phyloP scores from a whole-genome alignment of 140 eudicot species.

The Stevia rebaudiana region DNA sequence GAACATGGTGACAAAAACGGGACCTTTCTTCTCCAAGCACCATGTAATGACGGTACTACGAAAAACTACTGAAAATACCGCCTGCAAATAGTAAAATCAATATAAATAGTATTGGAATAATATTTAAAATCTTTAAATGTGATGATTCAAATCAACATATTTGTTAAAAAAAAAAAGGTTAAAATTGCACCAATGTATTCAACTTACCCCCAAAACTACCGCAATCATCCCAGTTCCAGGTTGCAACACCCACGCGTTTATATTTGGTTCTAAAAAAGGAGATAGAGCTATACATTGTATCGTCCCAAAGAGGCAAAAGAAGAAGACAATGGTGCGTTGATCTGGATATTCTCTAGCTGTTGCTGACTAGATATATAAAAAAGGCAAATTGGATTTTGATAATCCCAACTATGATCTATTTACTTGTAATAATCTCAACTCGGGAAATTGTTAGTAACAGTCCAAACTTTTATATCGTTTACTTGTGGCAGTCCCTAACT shows the following conservation, averaged over 20 bases:
- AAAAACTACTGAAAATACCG: constrained; percentile 3
- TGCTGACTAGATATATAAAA: constrained; percentile 25
- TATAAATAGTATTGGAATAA: too few species aligned
- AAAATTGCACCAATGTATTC: too few species aligned
- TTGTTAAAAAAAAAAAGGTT: too few species aligned
- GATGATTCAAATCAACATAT: too few species aligned
- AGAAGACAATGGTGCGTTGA: constrained; percentile 30
- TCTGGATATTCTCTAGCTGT: constrained; percentile 37
- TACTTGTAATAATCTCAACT: too few species aligned
- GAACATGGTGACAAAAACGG: constrained; percentile 49
- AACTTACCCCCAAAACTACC: constrained; percentile 29
- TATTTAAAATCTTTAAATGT: too few species aligned
- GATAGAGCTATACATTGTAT: constrained; percentile 15
- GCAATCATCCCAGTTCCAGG: constrained; percentile 29
- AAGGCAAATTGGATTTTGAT: background rate
- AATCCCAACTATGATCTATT: too few species aligned
- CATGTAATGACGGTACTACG: constrained; percentile 28
- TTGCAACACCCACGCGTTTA: too few species aligned
- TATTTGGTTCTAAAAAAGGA: constrained; percentile 12
- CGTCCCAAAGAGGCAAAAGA: constrained; percentile 16
- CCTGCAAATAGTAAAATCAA: constrained; percentile 1
- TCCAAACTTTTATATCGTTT: too few species aligned
- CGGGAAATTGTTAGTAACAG: too few species aligned
- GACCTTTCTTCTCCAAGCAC: too few species aligned
- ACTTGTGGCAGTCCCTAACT: too few species aligned